phyloP scores from a whole-genome alignment of 805 yeast species.

The Hanseniaspora taiwanica region DNA sequence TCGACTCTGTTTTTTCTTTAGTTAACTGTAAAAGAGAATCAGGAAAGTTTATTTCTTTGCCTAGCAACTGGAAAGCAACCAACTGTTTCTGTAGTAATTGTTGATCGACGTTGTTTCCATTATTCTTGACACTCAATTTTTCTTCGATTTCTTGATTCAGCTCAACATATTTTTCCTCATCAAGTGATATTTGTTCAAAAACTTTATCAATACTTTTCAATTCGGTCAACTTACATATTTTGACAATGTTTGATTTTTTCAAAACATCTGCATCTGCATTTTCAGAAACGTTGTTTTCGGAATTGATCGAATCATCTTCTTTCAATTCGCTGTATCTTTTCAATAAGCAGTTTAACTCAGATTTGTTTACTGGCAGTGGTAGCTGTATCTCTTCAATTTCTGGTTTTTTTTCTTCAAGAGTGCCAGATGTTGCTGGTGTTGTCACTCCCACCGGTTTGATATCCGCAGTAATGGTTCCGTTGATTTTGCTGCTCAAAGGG shows the following conservation, averaged over 20 bases:
- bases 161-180: constrained; percentile 25
- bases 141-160: constrained; percentile 21
- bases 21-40: constrained; percentile 13
- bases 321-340: constrained; percentile 5
- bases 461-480: neutral
- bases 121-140: constrained; percentile 11
- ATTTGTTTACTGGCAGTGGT: constrained; percentile 5
- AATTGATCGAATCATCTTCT: neutral
- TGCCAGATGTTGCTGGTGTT: no score
- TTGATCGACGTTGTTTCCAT: constrained; percentile 26
- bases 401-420: neutral
- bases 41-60: constrained; percentile 56
- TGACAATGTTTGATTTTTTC: neutral
- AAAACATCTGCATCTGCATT: neutral
- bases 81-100: constrained; percentile 44
- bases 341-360: neutral
- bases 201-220: constrained; percentile 31
- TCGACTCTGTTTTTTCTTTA: neutral
- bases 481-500: no score
- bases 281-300: neutral
- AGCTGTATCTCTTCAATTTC: neutral
- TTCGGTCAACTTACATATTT: constrained; percentile 17
- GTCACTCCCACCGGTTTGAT: neutral
- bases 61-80: constrained; percentile 47
- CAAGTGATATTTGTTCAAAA: constrained; percentile 27